Evolutionary conservation across 441 rosid species (phyloP).

Genomic region (Bocquillonia castaneifolia): DNA sequence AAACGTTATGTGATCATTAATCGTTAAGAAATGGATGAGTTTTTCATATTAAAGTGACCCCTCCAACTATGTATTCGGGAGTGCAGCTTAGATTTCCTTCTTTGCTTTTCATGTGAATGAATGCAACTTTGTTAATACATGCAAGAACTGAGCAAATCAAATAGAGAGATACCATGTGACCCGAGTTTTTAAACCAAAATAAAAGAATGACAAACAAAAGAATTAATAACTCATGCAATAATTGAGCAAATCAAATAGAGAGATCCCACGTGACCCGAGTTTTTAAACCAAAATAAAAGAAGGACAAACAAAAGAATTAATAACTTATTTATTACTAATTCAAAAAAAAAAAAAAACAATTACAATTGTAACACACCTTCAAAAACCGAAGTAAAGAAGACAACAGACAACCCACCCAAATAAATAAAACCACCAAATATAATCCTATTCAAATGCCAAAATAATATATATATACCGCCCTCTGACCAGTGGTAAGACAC

Average conservation of each 20-base stretch:
- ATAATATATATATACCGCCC: constrained; percentile 24
- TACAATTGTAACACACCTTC: constrained; percentile 16
- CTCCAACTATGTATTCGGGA: too few relatives aligned
- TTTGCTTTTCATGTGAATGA: too few relatives aligned
- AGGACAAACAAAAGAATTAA: constrained; percentile 10
- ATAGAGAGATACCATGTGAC: too few relatives aligned
- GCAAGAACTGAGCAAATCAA: too few relatives aligned
- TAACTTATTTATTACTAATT: constrained; percentile 11
- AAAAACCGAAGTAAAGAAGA: constrained; percentile 16
- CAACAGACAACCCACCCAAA: constrained; percentile 11
- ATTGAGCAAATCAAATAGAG: background rate
- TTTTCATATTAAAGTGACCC: too few relatives aligned
- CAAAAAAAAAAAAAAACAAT: background rate
- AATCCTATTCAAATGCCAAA: constrained; percentile 9
- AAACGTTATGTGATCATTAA: too few relatives aligned
- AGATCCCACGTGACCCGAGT: background rate
- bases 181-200: too few relatives aligned
- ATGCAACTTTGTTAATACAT: too few relatives aligned
- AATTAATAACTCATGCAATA: background rate
- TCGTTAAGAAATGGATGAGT: too few relatives aligned
- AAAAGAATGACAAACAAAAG: background rate
- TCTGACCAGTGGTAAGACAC: constrained; percentile 18
- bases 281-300: background rate
- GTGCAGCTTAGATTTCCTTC: too few relatives aligned
- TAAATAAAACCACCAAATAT: constrained; percentile 5